Base-by-base conservation (phyloP, 2,329 filamentous ascomycete genomes). In the Colletotrichum scovillei region DNA sequence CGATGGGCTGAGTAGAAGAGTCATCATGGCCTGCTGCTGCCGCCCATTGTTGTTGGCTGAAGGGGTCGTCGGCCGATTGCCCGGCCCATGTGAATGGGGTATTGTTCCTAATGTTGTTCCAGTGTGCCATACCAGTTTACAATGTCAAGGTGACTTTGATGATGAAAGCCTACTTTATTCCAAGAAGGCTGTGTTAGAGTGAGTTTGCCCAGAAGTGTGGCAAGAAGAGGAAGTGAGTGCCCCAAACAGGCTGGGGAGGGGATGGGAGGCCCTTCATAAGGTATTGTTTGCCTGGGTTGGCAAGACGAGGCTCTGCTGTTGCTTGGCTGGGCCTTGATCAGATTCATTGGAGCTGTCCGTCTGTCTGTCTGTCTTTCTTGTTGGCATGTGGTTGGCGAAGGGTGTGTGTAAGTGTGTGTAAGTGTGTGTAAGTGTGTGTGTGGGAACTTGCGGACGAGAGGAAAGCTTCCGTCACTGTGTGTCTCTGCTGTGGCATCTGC, bases 91-190 rank as follows among this genome's bases (percentile, higher is more conserved):
- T 26, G 52, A 59, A 49, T n/a, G 60, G 26, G 55, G 30, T 69
- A 14, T 52, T 58, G 16, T 22, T 3, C 46, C 59, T 64, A 14
- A 7, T 24, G 14, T 60, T 46, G 19, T 12, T 5, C n/a, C 9
- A 56, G 12, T 56, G 56, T 73, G 60, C 56, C 70, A 70, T 73
- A 56, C 70, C 70, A 30, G 22, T n/a, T 58, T 9, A n/a, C 7
- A 22, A 55, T 49, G 38, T 69, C 42, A 57, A 24, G 53, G 28
- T 7, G n/a, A 26, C 52, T 49, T 49, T 26, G 56, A n/a, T 38
- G 22, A 35, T 46, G 12, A 35, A 68, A n/a, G 24, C 24, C 12
- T 35, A 59, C 42, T n/a, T 9, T 49, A 11, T n/a, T 11, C 32
- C 38, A 16, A 14, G 14, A 63, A 64, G 66, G 70, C 70, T 69